These are phyloP conservation scores for Pouteria campechiana DNA, from an alignment of 179 eudicot genomes.

Conservation along the genomic window DNA sequence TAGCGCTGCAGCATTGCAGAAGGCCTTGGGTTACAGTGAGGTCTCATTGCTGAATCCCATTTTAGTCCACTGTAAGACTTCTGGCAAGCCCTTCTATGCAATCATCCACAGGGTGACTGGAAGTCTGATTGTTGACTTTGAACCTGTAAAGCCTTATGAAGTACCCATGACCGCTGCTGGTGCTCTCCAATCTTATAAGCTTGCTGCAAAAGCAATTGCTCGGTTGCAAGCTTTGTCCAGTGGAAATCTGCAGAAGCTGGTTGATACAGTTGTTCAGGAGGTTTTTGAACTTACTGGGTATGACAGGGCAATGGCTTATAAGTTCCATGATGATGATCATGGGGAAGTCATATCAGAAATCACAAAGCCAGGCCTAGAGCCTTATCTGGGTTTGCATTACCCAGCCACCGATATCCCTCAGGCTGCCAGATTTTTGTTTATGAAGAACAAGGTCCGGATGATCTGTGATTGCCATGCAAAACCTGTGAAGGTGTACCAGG, in stretches of 20 bases:
- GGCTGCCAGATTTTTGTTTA: constrained; percentile 82
- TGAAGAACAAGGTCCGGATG: constrained; percentile 95
- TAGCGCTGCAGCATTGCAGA: constrained; percentile 69
- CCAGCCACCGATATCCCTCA: constrained; percentile 99
- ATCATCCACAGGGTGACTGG: constrained; percentile 84
- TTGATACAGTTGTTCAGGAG: constrained; percentile 90
- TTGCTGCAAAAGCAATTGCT: constrained; percentile 87
- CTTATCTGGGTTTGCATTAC: constrained; percentile 90
- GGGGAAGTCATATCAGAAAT: constrained; percentile 87
- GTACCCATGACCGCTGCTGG: constrained; percentile 98
- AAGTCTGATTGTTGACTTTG: constrained; percentile 77
- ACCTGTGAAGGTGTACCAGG: constrained; percentile 66
- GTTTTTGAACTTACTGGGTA: constrained; percentile 93
- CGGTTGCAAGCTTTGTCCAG: constrained; percentile 73
- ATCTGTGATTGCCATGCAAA: constrained; percentile 84
- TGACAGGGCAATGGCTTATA: constrained; percentile 89
- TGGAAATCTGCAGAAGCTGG: constrained; percentile 65
- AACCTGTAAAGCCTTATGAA: constrained; percentile 92
- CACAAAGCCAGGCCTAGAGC: constrained; percentile 76
- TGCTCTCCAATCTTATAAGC: constrained; percentile 89
- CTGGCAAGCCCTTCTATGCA: constrained; percentile 96
- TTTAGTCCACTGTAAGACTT: constrained; percentile 84
- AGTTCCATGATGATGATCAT: constrained; percentile 93
- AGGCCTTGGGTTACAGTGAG: constrained; percentile 80
- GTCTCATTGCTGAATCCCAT: constrained; percentile 82